Conservation (phyloP, 495 filamentous ascomycete species). For the Neurospora sp. region DNA sequence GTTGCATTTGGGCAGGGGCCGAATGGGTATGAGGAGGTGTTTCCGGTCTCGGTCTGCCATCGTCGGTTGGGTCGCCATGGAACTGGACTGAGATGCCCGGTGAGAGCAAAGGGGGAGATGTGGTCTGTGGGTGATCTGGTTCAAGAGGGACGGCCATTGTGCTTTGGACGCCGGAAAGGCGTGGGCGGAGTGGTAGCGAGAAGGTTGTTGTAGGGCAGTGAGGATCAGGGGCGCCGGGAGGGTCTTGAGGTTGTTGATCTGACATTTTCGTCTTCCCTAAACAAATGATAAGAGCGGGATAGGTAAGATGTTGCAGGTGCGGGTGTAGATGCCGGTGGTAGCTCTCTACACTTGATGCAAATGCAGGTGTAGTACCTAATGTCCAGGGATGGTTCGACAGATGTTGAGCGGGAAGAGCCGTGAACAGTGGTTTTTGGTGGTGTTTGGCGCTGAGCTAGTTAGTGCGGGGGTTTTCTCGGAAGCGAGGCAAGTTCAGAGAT, state of each 20-base stretch:
- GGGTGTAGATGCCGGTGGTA: not conserved
- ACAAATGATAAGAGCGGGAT: not conserved
- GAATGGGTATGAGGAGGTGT: constrained; percentile 14
- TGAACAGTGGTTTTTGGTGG: not conserved
- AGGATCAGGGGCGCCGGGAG: not conserved
- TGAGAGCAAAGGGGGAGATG: constrained; percentile 18
- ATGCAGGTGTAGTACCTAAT: not conserved
- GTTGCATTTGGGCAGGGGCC: constrained; percentile 27
- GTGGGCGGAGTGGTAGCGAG: constrained; percentile 11
- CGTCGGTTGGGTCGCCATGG: constrained; percentile 13
- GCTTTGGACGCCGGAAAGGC: not conserved
- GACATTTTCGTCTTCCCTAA: not conserved
- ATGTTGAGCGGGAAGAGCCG: not conserved
- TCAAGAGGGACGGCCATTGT: constrained; percentile 2
- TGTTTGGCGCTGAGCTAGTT: not conserved
- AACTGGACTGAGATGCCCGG: constrained; percentile 32
- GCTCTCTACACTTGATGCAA: not conserved
- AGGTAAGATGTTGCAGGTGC: not conserved
- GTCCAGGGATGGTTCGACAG: not conserved
- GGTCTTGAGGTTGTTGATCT: not conserved
- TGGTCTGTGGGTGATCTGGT: not conserved
- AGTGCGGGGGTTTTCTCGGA: not conserved
- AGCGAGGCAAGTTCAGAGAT: not conserved
- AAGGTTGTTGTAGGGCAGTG: not conserved
- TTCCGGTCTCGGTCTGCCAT: not conserved